These are phyloP conservation scores for Colletotrichum noveboracense DNA, from an alignment of 2,329 filamentous ascomycete genomes.

Conservation along the genomic window DNA sequence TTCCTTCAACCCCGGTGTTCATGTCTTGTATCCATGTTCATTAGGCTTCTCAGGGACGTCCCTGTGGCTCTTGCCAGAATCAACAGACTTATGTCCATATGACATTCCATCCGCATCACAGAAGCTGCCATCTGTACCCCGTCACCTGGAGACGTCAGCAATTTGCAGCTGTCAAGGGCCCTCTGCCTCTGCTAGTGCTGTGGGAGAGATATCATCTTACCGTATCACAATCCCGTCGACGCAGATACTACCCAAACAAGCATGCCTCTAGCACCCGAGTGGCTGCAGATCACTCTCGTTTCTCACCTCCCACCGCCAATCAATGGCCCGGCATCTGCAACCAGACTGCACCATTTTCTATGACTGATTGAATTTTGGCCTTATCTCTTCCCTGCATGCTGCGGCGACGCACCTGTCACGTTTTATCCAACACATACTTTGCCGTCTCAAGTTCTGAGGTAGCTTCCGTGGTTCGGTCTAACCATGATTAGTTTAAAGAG, in stretches of 20 bases:
- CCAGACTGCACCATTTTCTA: constrained; percentile 14
- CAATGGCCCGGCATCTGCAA: neutral
- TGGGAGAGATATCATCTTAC: neutral
- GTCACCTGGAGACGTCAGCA: neutral
- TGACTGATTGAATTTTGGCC: constrained; percentile 22
- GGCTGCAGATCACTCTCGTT: neutral
- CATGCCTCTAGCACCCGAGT: neutral
- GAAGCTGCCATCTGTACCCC: neutral
- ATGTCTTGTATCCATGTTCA: neutral
- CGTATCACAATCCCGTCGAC: neutral
- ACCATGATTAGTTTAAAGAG: neutral
- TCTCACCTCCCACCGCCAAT: neutral
- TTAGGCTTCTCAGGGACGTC: neutral
- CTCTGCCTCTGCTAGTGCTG: neutral
- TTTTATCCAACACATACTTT: neutral
- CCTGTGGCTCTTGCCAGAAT: neutral
- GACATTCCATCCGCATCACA: neutral
- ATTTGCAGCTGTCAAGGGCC: neutral
- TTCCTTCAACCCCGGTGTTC: neutral
- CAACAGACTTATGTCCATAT: neutral
- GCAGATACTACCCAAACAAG: constrained; percentile 1
- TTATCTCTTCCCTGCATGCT: constrained; percentile 14
- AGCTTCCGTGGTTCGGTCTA: neutral
- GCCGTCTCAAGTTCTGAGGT: neutral
- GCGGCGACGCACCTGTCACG: neutral